Base-by-base conservation (phyloP, 768 basidiomycete genomes). In the Xerocomus brunneocitrinus region DNA sequence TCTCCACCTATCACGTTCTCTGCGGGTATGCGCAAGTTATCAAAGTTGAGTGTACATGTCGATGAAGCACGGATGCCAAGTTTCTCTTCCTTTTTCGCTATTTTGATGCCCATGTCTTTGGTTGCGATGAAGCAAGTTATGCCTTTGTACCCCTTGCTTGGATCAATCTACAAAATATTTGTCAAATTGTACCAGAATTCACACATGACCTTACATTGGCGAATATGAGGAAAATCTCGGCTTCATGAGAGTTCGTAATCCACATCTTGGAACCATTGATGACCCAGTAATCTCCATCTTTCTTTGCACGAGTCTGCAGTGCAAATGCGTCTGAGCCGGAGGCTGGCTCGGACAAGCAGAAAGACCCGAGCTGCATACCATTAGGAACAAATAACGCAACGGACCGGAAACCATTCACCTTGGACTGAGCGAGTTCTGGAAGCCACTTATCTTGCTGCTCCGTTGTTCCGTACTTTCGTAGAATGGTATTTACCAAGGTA, bases 231-330 rank as follows among this genome's bases (percentile, higher is more conserved):
- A 89, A 90, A 38, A 95, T 79, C 43, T 93, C 90, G 1, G 92
- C 93, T 71, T 95, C 92, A 54, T 83, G 80, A 0, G 93, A 95
- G 72, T 98, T 98, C 25, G 94, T 95, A 55, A 98, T 97, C 94
- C 94, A 97, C 94, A 95, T 95, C 77, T 99, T 99, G 52, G 91
- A 91, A n/a, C 97, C 97, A 61, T 93, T 95, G 49, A 99, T 68
- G 30, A 93, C 74, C 81, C 87, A 98, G 68, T 86, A 69, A 61
- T 88, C 83, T 16, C 91, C 93, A 43, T 91, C 86, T 69, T 88
- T 90, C 67, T 79, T 86, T 14, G 97, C 95, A 10, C 89, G 88
- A 1, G 97, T 94, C 68, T 95, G 91, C 32, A 99, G 76, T 0
- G 95, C 94, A 67, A 99, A 99, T 0, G 97, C 97, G 65, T 99